phyloP scores from a whole-genome alignment of 75 land plant genomes.

The Pinus albicaulis region DNA sequence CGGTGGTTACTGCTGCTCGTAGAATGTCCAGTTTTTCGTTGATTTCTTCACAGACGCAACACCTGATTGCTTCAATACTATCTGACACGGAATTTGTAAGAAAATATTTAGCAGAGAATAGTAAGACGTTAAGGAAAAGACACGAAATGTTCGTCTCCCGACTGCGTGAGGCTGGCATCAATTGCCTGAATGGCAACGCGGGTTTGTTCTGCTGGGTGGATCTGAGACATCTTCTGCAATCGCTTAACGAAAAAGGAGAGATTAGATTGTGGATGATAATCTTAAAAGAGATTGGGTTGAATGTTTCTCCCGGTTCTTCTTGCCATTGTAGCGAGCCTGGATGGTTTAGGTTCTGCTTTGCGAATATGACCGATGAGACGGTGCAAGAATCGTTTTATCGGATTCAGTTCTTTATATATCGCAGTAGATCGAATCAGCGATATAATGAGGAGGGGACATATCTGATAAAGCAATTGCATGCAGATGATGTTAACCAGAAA shows the following conservation, averaged over 20 bases:
- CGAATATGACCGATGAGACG: slow-evolving; percentile 49
- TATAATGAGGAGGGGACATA: no score
- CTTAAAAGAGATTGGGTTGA: slow-evolving; percentile 46
- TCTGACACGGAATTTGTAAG: slow-evolving; percentile 47
- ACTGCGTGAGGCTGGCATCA: slow-evolving; percentile 35
- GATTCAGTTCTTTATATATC: slow-evolving; percentile 25
- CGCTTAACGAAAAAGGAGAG: slow-evolving; percentile 50
- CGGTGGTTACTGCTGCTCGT: slow-evolving; percentile 51
- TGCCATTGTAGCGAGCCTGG: slow-evolving; percentile 85
- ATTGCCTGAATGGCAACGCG: slow-evolving; percentile 45
- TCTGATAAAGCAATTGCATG: no score
- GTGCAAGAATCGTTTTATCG: slow-evolving; percentile 31
- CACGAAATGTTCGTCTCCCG: slow-evolving; percentile 32
- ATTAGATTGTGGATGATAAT: slow-evolving; percentile 66
- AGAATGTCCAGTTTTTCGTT: slow-evolving; percentile 71
- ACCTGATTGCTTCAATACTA: slow-evolving; percentile 51
- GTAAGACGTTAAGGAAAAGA: slow-evolving; percentile 40
- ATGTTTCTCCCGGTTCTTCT: slow-evolving; percentile 70
- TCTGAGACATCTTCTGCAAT: slow-evolving; percentile 44
- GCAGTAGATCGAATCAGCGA: no score
- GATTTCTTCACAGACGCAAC: slow-evolving; percentile 70
- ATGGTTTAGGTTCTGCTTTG: slow-evolving; percentile 84
- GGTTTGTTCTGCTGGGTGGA: slow-evolving; percentile 84
- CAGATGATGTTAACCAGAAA: no score
- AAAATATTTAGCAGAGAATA: slow-evolving; percentile 45